Evolutionary conservation across 108 stramenopile species (phyloP).

Genomic region (Thalassiosira profunda): DNA sequence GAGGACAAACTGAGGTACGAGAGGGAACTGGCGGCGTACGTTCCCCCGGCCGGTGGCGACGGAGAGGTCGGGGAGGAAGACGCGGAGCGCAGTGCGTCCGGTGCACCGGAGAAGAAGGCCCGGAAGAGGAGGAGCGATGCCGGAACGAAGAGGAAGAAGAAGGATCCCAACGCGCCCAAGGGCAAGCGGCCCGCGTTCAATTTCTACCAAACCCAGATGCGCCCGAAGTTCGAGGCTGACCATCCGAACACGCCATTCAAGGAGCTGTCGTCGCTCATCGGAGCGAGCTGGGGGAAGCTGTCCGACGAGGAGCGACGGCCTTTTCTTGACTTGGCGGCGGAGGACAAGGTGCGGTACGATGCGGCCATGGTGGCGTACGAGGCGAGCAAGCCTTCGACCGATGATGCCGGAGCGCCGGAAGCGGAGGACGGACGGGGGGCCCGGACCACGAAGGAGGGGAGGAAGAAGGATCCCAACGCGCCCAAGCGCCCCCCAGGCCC

Average conservation of each 20-base stretch:
- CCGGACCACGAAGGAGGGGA: too few relatives aligned
- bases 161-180: conserved; percentile 84
- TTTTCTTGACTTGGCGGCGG: conserved; percentile 86
- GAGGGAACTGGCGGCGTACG: conserved; percentile 76
- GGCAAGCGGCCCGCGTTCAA: conserved; percentile 81
- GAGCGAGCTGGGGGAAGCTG: conserved; percentile 92
- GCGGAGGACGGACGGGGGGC: too few relatives aligned
- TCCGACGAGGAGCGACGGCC: conserved; percentile 82
- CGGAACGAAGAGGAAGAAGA: conserved; percentile 65
- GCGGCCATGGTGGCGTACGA: conserved; percentile 90
- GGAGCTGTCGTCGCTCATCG: conserved; percentile 90
- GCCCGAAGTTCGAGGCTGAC: conserved; percentile 83
- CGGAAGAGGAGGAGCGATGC: conserved; percentile 59
- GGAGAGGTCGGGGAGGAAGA: neutral
- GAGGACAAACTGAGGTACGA: conserved; percentile 89
- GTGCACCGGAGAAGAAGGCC: neutral
- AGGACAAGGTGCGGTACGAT: conserved; percentile 91
- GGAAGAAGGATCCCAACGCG: conserved; percentile 72
- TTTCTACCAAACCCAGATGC: conserved; percentile 88
- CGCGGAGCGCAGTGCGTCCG: neutral
- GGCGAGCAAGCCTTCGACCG: conserved; percentile 28
- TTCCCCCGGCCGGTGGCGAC: conserved; percentile 42
- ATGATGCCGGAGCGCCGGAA: too few relatives aligned
- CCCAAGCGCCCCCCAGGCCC: conserved; percentile 85
- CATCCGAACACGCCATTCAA: conserved; percentile 92